Conservation (phyloP, 495 filamentous ascomycete genomes). For the Bryoglossum gracile region DNA sequence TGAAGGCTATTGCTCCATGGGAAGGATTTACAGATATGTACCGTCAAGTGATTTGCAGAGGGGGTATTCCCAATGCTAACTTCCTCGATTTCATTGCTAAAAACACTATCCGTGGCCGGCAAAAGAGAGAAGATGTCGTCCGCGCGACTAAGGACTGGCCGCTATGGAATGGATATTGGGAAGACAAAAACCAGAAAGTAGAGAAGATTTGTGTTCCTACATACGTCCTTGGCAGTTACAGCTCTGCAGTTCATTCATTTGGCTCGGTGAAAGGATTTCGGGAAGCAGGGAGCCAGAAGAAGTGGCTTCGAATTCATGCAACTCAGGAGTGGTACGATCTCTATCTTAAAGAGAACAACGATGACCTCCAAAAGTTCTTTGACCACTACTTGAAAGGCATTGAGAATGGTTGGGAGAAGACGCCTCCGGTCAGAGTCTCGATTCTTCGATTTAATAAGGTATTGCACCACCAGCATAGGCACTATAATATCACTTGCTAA, state of each 20-base stretch:
- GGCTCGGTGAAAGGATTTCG: conserved; percentile 33
- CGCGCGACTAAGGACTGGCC: conserved; percentile 28
- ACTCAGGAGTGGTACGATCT: conserved; percentile 39
- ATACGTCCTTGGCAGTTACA: conserved; percentile 28
- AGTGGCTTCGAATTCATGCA: conserved; percentile 31
- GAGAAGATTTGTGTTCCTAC: conserved; percentile 24
- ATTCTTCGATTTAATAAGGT: too few relatives aligned
- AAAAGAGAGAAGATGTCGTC: conserved; percentile 28
- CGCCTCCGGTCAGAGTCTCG: conserved; percentile 27
- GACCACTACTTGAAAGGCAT: conserved; percentile 33
- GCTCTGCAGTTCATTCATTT: conserved; percentile 31
- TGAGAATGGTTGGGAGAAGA: conserved; percentile 37
- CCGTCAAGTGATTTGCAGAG: conserved; percentile 32
- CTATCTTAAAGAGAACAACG: conserved; percentile 22
- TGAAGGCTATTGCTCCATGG: conserved; percentile 38
- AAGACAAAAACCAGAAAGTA: conserved; percentile 27
- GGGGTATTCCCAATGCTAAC: conserved; percentile 27
- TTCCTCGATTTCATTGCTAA: conserved; percentile 24
- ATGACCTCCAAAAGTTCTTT: conserved; percentile 33
- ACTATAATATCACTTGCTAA: too few relatives aligned
- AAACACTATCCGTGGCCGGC: conserved; percentile 22
- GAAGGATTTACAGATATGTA: conserved; percentile 36
- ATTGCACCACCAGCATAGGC: too few relatives aligned
- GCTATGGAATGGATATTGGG: conserved; percentile 21
- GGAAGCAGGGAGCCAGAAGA: conserved; percentile 18